Conservation (phyloP, 164 flowering plant genomes). For the Houttuynia cordata region DNA sequence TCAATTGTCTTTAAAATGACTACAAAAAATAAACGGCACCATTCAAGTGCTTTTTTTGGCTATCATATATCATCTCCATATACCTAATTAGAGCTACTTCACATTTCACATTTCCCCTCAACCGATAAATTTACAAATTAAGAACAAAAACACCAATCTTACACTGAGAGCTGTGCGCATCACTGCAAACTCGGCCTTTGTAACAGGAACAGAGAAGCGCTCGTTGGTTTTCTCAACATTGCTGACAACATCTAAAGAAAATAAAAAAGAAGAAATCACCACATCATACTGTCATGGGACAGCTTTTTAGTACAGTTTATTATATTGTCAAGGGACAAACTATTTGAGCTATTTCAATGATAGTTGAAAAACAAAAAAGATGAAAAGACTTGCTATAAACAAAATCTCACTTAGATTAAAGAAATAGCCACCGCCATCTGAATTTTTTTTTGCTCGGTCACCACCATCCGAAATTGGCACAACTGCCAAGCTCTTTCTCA, state of each 20-base stretch:
- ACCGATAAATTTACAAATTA: neutral
- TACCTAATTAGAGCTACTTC: neutral
- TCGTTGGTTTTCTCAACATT: conserved; percentile 47
- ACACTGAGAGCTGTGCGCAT: conserved; percentile 76
- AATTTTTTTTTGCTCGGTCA: too few relatives aligned
- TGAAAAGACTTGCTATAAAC: neutral
- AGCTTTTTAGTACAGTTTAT: neutral
- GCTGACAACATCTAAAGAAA: conserved; percentile 55
- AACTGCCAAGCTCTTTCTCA: conserved; percentile 60
- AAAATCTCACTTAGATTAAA: conserved; percentile 52
- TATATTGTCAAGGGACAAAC: neutral
- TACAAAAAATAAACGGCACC: too few relatives aligned
- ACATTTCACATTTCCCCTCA: too few relatives aligned
- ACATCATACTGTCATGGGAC: neutral
- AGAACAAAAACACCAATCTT: conserved; percentile 15
- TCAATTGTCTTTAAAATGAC: neutral
- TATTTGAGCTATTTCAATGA: too few relatives aligned
- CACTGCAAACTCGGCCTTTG: conserved; percentile 76
- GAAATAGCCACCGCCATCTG: conserved; percentile 50
- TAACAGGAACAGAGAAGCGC: conserved; percentile 57
- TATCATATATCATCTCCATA: too few relatives aligned
- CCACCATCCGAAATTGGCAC: conserved; percentile 44
- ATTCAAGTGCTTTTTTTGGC: too few relatives aligned
- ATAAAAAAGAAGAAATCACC: neutral
- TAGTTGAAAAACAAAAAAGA: neutral